A percentile compares a stretch with the other conserved stretches of the same genome.
phyloP scores from a whole-genome alignment of 1,139 yeast genomes.

The Candida sp. region DNA sequence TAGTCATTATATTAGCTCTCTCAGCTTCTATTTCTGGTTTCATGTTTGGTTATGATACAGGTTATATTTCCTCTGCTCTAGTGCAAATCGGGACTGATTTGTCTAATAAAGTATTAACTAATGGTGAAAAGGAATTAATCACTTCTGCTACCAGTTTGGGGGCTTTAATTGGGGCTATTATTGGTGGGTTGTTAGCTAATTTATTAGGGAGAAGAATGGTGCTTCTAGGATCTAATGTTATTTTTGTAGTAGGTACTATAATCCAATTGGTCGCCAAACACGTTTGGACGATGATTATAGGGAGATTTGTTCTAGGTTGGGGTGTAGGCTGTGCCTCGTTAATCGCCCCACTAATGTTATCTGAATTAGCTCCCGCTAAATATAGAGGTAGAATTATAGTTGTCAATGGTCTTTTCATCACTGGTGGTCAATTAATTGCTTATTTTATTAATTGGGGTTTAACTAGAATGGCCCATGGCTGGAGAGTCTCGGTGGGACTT shows the following conservation, averaged over 20 bases:
- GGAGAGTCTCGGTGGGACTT: slow-evolving; percentile 91
- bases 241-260: slow-evolving; percentile 80
- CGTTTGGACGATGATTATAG: slow-evolving; percentile 90
- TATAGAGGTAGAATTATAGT: slow-evolving; percentile 85
- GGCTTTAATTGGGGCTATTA: slow-evolving; percentile 73
- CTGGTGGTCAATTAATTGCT: slow-evolving; percentile 91
- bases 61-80: slow-evolving; percentile 89
- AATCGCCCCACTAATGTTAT: slow-evolving; percentile 84
- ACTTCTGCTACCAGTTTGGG: slow-evolving; percentile 97
- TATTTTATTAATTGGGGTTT: slow-evolving; percentile 94
- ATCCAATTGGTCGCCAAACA: slow-evolving; percentile 76
- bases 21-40: slow-evolving; percentile 91
- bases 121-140: slow-evolving; percentile 81
- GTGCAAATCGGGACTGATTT: slow-evolving; percentile 81
- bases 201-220: slow-evolving; percentile 78
- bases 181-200: slow-evolving; percentile 83
- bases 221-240: slow-evolving; percentile 71
- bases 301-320: slow-evolving; percentile 89
- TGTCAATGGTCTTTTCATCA: slow-evolving; percentile 66
- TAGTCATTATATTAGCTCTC: slow-evolving; percentile 68
- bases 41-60: slow-evolving; percentile 97
- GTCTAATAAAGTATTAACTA: slow-evolving; percentile 46
- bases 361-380: slow-evolving; percentile 89
- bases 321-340: slow-evolving; percentile 95
- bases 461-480: slow-evolving; percentile 69